A percentile compares a stretch with the other conserved stretches of the same genome.
Conservation (phyloP, 1,284 basidiomycete species). For the Sanguinoderma infundibulare region DNA sequence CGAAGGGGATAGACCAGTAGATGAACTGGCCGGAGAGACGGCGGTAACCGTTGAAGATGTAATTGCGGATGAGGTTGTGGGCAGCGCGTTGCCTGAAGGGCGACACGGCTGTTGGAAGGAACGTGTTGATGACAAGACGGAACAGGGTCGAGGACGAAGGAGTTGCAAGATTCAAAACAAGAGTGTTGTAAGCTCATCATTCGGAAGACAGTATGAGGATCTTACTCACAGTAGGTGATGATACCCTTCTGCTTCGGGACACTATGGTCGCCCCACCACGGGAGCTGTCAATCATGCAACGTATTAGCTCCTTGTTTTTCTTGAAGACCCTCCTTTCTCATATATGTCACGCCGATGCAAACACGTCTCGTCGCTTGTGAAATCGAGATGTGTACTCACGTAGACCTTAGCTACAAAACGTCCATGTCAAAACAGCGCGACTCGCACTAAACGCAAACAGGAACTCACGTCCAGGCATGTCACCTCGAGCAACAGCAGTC, state of each 20-base stretch:
- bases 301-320: background rate
- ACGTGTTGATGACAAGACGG: background rate
- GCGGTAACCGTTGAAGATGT: constrained; percentile 88
- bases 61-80: constrained; percentile 72
- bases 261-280: constrained; percentile 92
- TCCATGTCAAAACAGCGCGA: constrained; percentile 6
- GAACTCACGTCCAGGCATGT: constrained; percentile 80
- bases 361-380: background rate
- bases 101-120: constrained; percentile 65
- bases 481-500: constrained; percentile 59
- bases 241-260: constrained; percentile 79
- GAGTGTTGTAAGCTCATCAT: background rate
- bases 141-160: background rate
- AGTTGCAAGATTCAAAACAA: background rate
- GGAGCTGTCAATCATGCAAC: constrained; percentile 56
- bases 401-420: constrained; percentile 58
- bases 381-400: constrained; percentile 48
- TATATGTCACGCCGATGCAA: background rate
- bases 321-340: background rate
- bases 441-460: background rate
- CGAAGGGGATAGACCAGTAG: constrained; percentile 84
- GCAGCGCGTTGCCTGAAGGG: constrained; percentile 81
- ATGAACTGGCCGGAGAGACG: constrained; percentile 77
- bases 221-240: constrained; percentile 75
- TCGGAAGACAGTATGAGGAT: background rate